These are phyloP conservation scores for Solanum ahanhuiri DNA, from an alignment of 257 asterid species.

Conservation along the genomic window DNA sequence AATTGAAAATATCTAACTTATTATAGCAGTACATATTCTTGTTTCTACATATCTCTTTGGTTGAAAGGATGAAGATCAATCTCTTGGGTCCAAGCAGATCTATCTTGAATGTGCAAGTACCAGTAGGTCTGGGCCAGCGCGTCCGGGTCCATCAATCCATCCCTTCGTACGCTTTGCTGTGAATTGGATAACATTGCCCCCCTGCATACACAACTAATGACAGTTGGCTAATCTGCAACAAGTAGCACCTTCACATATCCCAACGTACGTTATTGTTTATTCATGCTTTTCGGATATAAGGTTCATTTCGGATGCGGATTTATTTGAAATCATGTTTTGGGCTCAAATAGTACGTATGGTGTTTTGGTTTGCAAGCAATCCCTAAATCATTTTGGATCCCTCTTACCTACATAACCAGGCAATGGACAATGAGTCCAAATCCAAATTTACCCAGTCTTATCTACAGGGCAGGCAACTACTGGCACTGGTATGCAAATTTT, in stretches of 20 bases:
- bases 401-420: background rate
- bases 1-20: background rate
- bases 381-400: background rate
- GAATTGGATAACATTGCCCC: conserved; percentile 7
- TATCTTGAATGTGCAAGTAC: conserved; percentile 7
- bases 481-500: background rate
- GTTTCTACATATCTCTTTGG: background rate
- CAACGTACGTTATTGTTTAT: too few relatives aligned
- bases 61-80: conserved; percentile 6
- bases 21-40: background rate
- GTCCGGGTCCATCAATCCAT: conserved; percentile 35
- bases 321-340: too few relatives aligned
- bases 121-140: conserved; percentile 5
- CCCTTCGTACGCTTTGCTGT: conserved; percentile 12
- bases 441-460: background rate
- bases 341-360: background rate
- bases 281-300: too few relatives aligned
- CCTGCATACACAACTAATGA: conserved; percentile 9
- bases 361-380: background rate
- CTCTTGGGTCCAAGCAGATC: conserved; percentile 8
- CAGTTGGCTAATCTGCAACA: background rate
- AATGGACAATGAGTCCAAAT: background rate
- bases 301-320: too few relatives aligned
- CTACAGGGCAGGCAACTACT: background rate
- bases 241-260: background rate